Evolutionary conservation across 2,329 filamentous ascomycete genomes (phyloP), one percentile per base, ranked within the genome.

Genomic region (Phaeoacremonium minimum): DNA sequence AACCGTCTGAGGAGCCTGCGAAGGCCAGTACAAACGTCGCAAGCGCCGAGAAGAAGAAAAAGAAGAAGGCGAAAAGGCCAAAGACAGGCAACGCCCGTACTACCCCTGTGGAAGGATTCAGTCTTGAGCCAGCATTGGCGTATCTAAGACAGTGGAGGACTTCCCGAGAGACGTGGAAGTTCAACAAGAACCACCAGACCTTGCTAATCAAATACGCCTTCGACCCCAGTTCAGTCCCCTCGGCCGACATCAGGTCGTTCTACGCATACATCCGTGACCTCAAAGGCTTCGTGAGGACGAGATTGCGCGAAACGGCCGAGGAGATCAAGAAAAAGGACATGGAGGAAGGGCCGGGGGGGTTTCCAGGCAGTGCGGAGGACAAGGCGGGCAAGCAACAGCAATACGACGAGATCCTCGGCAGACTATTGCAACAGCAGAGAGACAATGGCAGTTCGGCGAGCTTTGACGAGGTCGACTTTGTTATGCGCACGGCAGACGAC

Each of bases 131-230:
- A 12, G 83, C 88, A 40, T 70, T 94, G 13, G 71, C 77, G 36
- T 96, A 96, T 57, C 75, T 96, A 30, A 72, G 72, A 32, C 79
- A 83, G 55, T 95, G 89, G 73, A 73, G 86, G 61, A 74, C 73
- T 37, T 74, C 80, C 42, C 80, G 80, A 40, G 67, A 73, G 8
- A 71, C 70, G 48, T 97, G 91, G 91, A 96, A 95, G 61, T 97
- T 96, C 69, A 95, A 94, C 68, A 96, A 96, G 66, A 90, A 88
- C 49, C 80, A 88, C 55, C 90, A 96, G 61, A 87, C 83, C 36
- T 79, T 87, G 48, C 70, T 96, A 11, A 77, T 96, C 55, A 91
- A 93, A 59, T 81, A 94, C 66, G 65, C 85, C 31, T 87, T 94
- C 56, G 80, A 86, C 47, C 64, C 80, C 46, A 76, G 80, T 49